Evolutionary conservation across 441 rosid species (phyloP), one percentile per base, ranked within the genome.

Genomic region (Croton setiger): DNA sequence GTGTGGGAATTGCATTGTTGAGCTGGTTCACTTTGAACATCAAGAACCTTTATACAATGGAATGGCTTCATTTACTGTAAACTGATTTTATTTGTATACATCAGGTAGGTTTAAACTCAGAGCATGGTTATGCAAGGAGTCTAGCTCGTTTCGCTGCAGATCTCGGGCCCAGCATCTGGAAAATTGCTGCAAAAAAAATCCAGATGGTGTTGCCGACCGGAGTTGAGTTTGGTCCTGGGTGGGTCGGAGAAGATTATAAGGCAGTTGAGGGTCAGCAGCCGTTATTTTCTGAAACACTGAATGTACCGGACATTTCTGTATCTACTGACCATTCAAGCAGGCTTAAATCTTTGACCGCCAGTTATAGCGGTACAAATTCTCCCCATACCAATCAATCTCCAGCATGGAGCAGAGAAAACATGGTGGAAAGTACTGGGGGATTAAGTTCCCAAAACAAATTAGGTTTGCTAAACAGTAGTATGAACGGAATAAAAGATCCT

Each of bases 131-230:
- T 66, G 88, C 91, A 18, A 84, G 94, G 73, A 90, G 97, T 78
- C 70, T 90, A 41, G 92, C 97, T 68, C 86, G 88, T 44, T 93
- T 78, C 69, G 96, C 98, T 59, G 89, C 93, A 20, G 80, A 77
- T 70, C 80, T 93, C 23, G 94, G 98, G 37, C 84, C 91, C 47
- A 74, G 71, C 63, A 84, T 79, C 69, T 90, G 97, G 97, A 84
- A 74, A 73, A 66, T 82, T 23, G 97, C 96, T 51, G 73, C 84
- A 8, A 80, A 39, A 67, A 84, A 78, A 67, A 88, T 88, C 56
- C 78, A 79, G 53, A 78, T 67, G 39, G 75, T 69, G 59, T 78
- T 93, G 82, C 92, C 93, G 0, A 41, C 62, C 4, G 93, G 87
- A 45, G 70, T 75, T 14, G 73, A 78, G 69, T 88, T 79, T 77